Evolutionary conservation across 164 flowering plant species (phyloP), one percentile per base, ranked within the genome.

Genomic region (Liriodendron chinense): DNA sequence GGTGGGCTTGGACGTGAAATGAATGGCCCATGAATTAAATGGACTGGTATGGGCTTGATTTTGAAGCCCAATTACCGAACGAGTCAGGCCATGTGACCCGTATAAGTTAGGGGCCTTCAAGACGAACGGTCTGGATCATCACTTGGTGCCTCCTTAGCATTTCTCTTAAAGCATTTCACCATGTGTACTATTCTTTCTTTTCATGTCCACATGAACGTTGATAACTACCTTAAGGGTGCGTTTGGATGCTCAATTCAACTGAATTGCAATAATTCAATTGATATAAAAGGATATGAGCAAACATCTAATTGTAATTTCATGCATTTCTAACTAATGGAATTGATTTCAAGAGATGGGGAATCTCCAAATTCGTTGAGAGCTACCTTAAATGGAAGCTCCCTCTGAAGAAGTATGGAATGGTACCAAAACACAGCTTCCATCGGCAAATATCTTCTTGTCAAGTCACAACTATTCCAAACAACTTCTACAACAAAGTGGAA

Each of bases 351-450:
- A 83, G 90, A 79, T 92, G 97, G 97, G 85, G 67, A 20, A 23
- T 80, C 20, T 83, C 92, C 7, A 89, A 89, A 69, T 85, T 88
- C 50, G 92, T 87, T 0, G 93, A 90, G 77, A 85, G 86, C 75
- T 59, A 86, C 64, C 68, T 89, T 23, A 88, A 61, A 72, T 76
- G 76, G 74, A 89, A 83, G 76, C 84, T 80, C 12, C 82, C 78
- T 7, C 62, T 91, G n/a, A 82, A 72, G 50, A 89, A 89, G 78
- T 77, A 68, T 48, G 84, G 82, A 0, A 80, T 91, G 89, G 80
- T 91, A 59, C 97, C 97, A 16, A 77, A 87, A 22, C 87, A 88
- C 12, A 83, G 88, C 61, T 91, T 92, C 71, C 69, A 75, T 1
- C 62, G 78, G 47, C 78, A 87, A 16, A 21, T 86, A 26, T 74